Evolutionary conservation across 805 yeast species (phyloP).

Genomic region (Ogataea minuta): DNA sequence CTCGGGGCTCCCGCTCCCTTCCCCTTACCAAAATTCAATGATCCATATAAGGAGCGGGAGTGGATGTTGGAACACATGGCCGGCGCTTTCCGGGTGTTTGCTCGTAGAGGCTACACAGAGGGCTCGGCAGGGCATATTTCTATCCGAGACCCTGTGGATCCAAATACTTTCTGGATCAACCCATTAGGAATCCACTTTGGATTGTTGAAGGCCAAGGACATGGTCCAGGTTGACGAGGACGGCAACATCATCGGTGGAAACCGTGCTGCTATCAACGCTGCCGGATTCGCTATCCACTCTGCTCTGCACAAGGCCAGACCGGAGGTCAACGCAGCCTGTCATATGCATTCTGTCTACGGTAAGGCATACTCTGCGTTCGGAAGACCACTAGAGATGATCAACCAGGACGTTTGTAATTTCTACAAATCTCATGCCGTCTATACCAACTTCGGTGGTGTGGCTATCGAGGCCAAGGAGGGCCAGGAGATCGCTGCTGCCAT

Average conservation of each 20-base stretch:
- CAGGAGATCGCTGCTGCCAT: constrained; percentile 56
- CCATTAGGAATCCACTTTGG: constrained; percentile 81
- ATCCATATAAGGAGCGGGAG: constrained; percentile 47
- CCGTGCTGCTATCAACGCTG: constrained; percentile 50
- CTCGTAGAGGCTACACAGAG: constrained; percentile 72
- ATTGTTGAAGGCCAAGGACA: constrained; percentile 54
- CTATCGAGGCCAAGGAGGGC: constrained; percentile 65
- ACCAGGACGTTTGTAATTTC: constrained; percentile 72
- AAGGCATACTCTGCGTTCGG: constrained; percentile 67
- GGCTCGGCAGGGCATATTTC: constrained; percentile 88
- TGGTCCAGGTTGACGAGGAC: constrained; percentile 61
- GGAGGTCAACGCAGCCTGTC: constrained; percentile 70
- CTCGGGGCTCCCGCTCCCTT: constrained; percentile 52
- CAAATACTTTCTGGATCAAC: constrained; percentile 84
- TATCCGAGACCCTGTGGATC: constrained; percentile 77
- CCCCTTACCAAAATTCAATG: constrained; percentile 51
- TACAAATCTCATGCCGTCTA: constrained; percentile 68
- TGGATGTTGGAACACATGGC: constrained; percentile 75
- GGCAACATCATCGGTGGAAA: constrained; percentile 65
- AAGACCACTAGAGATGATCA: constrained; percentile 69
- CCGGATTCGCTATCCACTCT: constrained; percentile 70
- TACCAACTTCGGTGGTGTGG: constrained; percentile 67
- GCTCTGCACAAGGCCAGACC: constrained; percentile 67
- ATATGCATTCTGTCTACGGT: constrained; percentile 64
- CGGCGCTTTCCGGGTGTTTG: constrained; percentile 79